A percentile compares a stretch with the other conserved stretches of the same genome.
These are phyloP conservation scores for Penicillium cinerascens DNA, from an alignment of 495 filamentous ascomycete species.

Conservation along the genomic window DNA sequence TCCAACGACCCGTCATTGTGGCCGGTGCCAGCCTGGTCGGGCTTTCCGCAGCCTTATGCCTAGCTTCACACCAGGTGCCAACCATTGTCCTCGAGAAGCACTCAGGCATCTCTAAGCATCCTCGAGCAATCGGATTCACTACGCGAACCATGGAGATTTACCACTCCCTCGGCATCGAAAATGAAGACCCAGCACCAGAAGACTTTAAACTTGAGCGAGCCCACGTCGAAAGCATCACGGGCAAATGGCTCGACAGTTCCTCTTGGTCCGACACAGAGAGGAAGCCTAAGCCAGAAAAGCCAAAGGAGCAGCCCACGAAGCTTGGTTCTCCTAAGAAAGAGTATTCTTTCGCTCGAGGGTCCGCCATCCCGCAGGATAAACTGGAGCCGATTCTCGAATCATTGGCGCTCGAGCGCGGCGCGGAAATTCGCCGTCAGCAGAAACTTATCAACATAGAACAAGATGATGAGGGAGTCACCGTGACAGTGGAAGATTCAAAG, in stretches of 20 bases:
- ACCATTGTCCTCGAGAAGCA: constrained; percentile 34
- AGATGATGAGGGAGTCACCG: constrained; percentile 17
- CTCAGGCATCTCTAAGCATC: constrained; percentile 23
- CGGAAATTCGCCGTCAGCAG: constrained; percentile 24
- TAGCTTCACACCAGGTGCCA: constrained; percentile 21
- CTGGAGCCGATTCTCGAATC: constrained; percentile 26
- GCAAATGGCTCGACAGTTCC: constrained; percentile 24
- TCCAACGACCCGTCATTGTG: constrained; percentile 20
- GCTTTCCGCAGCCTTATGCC: constrained; percentile 28
- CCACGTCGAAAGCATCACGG: constrained; percentile 27
- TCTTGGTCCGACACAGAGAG: constrained; percentile 24
- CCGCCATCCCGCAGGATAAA: constrained; percentile 29
- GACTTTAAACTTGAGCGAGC: constrained; percentile 23
- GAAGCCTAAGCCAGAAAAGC: neutral
- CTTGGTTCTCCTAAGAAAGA: constrained; percentile 6
- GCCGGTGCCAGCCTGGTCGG: constrained; percentile 33
- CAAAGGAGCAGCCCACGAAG: neutral
- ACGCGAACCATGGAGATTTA: constrained; percentile 37
- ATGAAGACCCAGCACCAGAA: constrained; percentile 20
- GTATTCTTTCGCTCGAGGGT: constrained; percentile 17
- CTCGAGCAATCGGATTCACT: constrained; percentile 33
- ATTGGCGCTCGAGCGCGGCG: constrained; percentile 25
- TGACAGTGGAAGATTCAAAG: constrained; percentile 8
- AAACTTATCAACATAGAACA: constrained; percentile 16
- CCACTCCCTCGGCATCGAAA: constrained; percentile 24